Base-by-base conservation (phyloP, 441 rosid genomes). In the Pelargonium fulgidum region DNA sequence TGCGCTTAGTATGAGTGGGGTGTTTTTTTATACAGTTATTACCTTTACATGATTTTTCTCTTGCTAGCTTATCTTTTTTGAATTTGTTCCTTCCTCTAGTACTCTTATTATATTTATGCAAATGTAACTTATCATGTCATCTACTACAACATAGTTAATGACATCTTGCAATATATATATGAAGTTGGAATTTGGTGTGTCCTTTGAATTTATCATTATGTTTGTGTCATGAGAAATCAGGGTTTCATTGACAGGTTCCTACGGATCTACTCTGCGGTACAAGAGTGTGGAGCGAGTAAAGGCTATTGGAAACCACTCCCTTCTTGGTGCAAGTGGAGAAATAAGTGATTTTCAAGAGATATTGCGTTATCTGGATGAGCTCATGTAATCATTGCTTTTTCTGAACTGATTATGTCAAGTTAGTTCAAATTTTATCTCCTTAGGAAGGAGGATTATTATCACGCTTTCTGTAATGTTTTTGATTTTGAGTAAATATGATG, bases 331-430 rank as follows among this genome's bases (percentile, higher is more conserved):
- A 22, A 88, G 98, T 26, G 99, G 99, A 73, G 99, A 95, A 78
- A 81, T 90, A 36, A 92, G 97, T 64, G 98, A 95, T 85, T 95
- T 95, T 74, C 96, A 92, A 81, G 99, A 95, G 82, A 88, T 95
- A 61, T 81, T 89, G 66, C 87, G 79, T 56, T 82, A 82, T 75
- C 97, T 95, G 41, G 98, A 95, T 79, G 96, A 92, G 78, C 97
- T 92, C 33, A 81, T 90, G 99, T 95, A 86, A 82, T 85, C 29
- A 8, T 69, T 63, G 59, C 7, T 42, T 61, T 20, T 6, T 65
- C 22, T 56, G 56, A 14, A 77, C 41, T 62, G 33, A 20, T 4
- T 1, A 19, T 68, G 64, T 5, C 13, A 13, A 6, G 63, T 59
- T 20, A 1, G n/a, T 22, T 29, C 3, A 29, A 29, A 29, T 47